Base-by-base conservation (phyloP, 371 early-diverging fungal genomes). In the Capillidium heterosporum region DNA sequence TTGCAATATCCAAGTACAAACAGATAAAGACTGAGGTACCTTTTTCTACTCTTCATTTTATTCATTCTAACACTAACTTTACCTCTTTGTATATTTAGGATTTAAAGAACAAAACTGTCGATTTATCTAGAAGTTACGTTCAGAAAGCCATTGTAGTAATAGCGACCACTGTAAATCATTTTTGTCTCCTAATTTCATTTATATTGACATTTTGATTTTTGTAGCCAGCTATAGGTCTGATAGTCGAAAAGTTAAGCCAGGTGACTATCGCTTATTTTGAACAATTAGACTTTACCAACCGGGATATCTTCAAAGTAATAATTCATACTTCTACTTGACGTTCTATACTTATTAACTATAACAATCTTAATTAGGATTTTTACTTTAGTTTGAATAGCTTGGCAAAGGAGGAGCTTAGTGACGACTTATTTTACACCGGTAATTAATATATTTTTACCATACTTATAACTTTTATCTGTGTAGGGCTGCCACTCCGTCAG, bases 91-190 rank as follows among this genome's bases (percentile, higher is more conserved):
- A 27, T 31, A 17, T 8, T 27, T 27, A 50, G 51, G 31, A 50
- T 15, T 17, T 50, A 17, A 26, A 8, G 4, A 50, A 50, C 31
- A 26, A 32, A 31, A 50, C 51, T 31, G 4, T 5, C 27, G 51
- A 50, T 32, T 27, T 50, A 29, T 8, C 27, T 31, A 23, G 51
- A 23, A 26, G 27, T 13, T 50, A 27, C 31, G 29, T 50, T 32
- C 51, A 50, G 19, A 50, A 50, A 24, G 51, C 51, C 11, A 32
- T 50, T 32, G 51, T 50, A 8, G 51, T 50, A 10, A 50, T 50
- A 17, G 29, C 51, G 11, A 50, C 17, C 11, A 26, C 5, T 17
- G 51, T 50, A 50, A 32, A 13, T 31, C 7, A 17, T 26, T 26
- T 5, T 29, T 27, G 31, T 8, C 29, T 50, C 19, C 5, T 11